Base-by-base conservation (phyloP, 768 basidiomycete species). In the Sporobolomyces roseus region DNA sequence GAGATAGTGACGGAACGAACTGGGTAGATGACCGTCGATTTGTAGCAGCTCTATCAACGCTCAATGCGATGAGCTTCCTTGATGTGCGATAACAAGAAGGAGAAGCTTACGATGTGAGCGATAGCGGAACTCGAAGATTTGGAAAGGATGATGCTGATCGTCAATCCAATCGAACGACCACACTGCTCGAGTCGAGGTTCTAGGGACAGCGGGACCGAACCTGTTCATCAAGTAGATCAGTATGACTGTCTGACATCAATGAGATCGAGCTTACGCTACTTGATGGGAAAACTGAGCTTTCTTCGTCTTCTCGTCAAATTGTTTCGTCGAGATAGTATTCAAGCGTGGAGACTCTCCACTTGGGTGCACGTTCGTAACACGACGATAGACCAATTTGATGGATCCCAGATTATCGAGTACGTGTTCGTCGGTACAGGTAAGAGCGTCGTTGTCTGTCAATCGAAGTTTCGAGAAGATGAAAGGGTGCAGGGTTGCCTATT, bases 111-210 rank as follows among this genome's bases (percentile, higher is more conserved):
- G 27, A 32, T 27, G 50, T 7, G 50, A 52, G 13, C 50, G 50
- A 29, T 52, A 52, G 14, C 50, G 50, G 30, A 52, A 52, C 30
- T 52, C 50, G n/a, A n/a, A n/a, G 50, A 52, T 10, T 52, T 52
- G 50, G 50, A 32, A 29, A 52, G 19, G 50, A 52, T 49, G 50
- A 8, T 17, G 38, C 9, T 41, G 38, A 41, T 41, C 9, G 38
- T 27, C 50, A 17, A 48, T 52, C 50, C 25, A 14, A 27, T 29
- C 50, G 50, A 52, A 13, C 30, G 46, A 10, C 19, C 41, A 19
- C 19, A 41, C 48, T 49, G 21, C 25, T 14, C 16, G 48, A 9
- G 48, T n/a, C n/a, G n/a, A n/a, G n/a, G n/a, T n/a, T n/a, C n/a
- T n/a, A n/a, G n/a, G n/a, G n/a, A n/a, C n/a, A n/a, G n/a, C n/a